Conservation (phyloP, 1,284 basidiomycete species). For the Ustilago lituana region DNA sequence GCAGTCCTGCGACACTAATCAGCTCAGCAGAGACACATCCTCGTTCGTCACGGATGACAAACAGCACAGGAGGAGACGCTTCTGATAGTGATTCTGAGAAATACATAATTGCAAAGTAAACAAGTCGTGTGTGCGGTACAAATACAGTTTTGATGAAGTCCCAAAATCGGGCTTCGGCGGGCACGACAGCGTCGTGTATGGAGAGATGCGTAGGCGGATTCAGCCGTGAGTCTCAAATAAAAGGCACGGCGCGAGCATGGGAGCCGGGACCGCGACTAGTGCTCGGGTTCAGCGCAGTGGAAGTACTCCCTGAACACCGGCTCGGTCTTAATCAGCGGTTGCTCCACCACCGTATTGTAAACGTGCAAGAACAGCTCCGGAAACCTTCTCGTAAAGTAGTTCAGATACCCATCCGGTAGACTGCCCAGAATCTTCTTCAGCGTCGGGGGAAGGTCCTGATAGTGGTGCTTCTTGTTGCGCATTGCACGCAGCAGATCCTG, state of each 20-base stretch:
- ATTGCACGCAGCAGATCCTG: conserved; percentile 91
- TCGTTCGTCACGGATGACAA: no score
- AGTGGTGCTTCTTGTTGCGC: conserved; percentile 99
- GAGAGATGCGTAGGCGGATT: no score
- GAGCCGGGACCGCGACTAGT: no score
- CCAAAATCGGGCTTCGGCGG: no score
- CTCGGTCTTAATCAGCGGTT: conserved; percentile 58
- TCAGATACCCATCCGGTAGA: conserved; percentile 89
- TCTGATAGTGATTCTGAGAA: neutral
- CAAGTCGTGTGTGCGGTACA: neutral
- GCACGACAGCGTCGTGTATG: no score
- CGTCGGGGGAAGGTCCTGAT: conserved; percentile 90
- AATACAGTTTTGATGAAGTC: conserved; percentile 8
- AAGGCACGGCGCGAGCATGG: no score
- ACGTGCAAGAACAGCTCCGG: conserved; percentile 92
- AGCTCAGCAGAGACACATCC: no score
- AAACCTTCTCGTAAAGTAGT: conserved; percentile 92
- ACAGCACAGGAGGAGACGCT: neutral
- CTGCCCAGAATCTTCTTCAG: conserved; percentile 86
- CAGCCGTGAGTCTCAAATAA: no score
- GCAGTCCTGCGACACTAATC: no score
- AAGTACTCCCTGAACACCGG: conserved; percentile 58
- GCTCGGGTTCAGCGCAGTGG: conserved; percentile 45
- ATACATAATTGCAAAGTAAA: conserved; percentile 13
- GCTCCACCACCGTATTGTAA: conserved; percentile 77